Base-by-base conservation (phyloP, 78 protist species). In the Monocercomonoides exilis region DNA sequence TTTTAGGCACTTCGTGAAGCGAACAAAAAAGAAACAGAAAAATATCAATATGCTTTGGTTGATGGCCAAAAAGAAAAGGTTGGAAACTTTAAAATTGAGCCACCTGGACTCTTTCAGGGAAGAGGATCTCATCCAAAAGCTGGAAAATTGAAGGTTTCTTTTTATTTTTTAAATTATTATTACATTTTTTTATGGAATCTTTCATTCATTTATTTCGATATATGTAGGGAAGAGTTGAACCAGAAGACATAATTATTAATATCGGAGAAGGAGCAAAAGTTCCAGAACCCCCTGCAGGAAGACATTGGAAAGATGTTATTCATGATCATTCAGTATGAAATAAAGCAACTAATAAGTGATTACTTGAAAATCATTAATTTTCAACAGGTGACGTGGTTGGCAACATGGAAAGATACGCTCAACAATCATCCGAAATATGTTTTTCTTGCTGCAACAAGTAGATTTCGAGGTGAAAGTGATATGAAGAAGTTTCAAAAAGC, bases 21-120 rank as follows among this genome's bases (percentile, higher is more conserved):
- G 41, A 64, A 36, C 42, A 91, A 92, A 77, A 81, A 42, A 41
- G 91, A 89, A 11, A 95, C 91, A 43, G 94, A 89, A 21, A 42
- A 33, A 43, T 93, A 91, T 84, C 91, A 91, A 54, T 94, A 36
- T 81, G 97, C 97, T 21, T 0, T 89, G 2, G 80, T 96, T n/a
- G 98, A 98, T 87, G 99, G 99, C 5, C 87, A 43, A 44, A 87
- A 89, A 85, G 95, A 95, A 86, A 81, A 85, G 86, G 89, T 98
- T 36, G 99, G 96, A 77, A 96, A 97, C 89, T 97, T 89, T 79
- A 41, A 84, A 32, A 89, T 97, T n/a, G 99, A 98, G 77, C 97
- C 99, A 6, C 99, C 99, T 0, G 98, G 98, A 1, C 92, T 98
- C 44, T 98, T 97, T 92, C 93, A 94, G n/a, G 99, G 99, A 2